These are phyloP conservation scores for Gracilaria domingensis DNA, from an alignment of 23 red algal species.

Conservation along the genomic window DNA sequence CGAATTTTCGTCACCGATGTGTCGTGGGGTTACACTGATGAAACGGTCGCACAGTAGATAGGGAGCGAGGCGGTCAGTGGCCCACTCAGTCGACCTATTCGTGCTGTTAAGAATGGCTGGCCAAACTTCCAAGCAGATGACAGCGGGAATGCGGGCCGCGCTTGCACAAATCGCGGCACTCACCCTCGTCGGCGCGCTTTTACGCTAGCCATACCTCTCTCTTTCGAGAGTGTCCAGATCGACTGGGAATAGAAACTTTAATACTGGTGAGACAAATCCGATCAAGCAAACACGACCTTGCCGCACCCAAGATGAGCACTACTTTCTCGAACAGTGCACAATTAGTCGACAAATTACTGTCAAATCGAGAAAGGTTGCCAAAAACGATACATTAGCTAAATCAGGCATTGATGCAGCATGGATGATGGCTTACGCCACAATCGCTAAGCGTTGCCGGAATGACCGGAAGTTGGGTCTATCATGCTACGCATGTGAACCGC, in stretches of 20 bases:
- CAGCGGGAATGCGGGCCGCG: background rate
- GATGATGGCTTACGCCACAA: too few species aligned
- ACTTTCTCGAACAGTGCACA: background rate
- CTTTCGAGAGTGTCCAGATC: constrained; percentile 36
- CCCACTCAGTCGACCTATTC: background rate
- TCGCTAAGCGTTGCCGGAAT: too few species aligned
- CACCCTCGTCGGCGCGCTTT: background rate
- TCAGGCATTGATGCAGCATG: too few species aligned
- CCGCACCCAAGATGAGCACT: background rate
- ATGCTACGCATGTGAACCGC: too few species aligned
- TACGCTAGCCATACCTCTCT: constrained; percentile 16
- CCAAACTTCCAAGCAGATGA: background rate
- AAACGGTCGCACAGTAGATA: constrained; percentile 1
- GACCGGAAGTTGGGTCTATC: too few species aligned
- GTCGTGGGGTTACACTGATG: too few species aligned
- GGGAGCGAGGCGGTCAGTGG: too few species aligned
- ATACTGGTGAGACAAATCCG: constrained; percentile 19
- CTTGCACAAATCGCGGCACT: background rate
- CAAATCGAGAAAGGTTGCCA: too few species aligned
- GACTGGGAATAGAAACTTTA: constrained; percentile 33
- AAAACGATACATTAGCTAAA: too few species aligned
- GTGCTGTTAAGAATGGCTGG: background rate
- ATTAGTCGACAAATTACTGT: background rate
- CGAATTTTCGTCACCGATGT: too few species aligned
- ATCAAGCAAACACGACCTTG: background rate